Evolutionary conservation across 345 rosid genomes (phyloP).

Genomic region (Brassica nigra): DNA sequence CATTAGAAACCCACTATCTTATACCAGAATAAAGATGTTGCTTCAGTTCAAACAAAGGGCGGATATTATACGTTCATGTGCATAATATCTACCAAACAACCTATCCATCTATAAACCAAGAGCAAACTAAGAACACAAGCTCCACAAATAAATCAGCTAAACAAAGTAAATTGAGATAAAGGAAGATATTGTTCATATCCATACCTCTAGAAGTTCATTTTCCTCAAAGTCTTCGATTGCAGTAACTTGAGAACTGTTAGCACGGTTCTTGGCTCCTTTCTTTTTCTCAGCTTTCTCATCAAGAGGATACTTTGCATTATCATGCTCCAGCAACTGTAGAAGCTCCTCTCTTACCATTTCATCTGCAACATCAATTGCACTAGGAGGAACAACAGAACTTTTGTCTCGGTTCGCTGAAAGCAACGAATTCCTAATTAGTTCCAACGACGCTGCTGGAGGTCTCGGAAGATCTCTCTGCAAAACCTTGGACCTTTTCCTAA

Average conservation of each 20-base stretch:
- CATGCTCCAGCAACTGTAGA: conserved; percentile 76
- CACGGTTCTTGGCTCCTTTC: conserved; percentile 71
- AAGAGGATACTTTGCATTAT: conserved; percentile 97
- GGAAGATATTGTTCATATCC: conserved; percentile 19
- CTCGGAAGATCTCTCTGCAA: conserved; percentile 97
- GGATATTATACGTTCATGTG: not conserved
- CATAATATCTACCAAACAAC: not conserved
- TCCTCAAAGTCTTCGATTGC: conserved; percentile 84
- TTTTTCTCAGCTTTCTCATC: conserved; percentile 79
- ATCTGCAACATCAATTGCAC: conserved; percentile 82
- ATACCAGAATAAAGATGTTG: conserved; percentile 17
- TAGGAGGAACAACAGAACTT: conserved; percentile 95
- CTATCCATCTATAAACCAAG: not conserved
- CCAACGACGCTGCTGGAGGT: conserved; percentile 90
- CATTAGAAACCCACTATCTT: not conserved
- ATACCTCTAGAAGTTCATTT: conserved; percentile 75
- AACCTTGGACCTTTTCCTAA: conserved; percentile 95
- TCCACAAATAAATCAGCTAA: not conserved
- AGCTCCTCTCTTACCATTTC: conserved; percentile 86
- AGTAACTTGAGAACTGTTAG: conserved; percentile 56
- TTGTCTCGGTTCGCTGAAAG: conserved; percentile 81
- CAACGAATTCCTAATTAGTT: conserved; percentile 78
- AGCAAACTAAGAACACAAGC: not conserved
- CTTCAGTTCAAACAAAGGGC: conserved; percentile 2
- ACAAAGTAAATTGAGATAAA: conserved; percentile 1